phyloP scores from a whole-genome alignment of 1,284 basidiomycete genomes.

The Trichosporon sp. region DNA sequence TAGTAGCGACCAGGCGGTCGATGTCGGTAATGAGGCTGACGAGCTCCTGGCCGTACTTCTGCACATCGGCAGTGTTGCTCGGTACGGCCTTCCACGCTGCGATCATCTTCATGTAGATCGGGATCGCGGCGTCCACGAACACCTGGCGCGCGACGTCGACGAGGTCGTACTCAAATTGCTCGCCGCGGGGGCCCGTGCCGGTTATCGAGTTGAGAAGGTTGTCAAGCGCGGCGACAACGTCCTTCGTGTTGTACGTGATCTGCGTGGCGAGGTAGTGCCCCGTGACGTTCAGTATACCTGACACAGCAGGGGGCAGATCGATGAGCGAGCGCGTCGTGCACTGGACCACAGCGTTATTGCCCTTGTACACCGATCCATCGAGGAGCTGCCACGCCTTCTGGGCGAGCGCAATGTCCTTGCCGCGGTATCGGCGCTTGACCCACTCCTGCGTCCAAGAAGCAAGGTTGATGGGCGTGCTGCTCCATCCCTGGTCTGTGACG shows the following conservation, averaged over 20 bases:
- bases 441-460: slow-evolving; percentile 43
- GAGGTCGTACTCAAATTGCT: slow-evolving; percentile 48
- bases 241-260: slow-evolving; percentile 49
- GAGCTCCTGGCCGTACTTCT: slow-evolving; percentile 15
- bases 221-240: slow-evolving; percentile 47
- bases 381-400: slow-evolving; percentile 49
- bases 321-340: slow-evolving; percentile 51
- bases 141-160: slow-evolving; percentile 51
- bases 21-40: slow-evolving; percentile 45
- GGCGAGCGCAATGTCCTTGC: slow-evolving; percentile 25
- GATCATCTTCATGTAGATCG: slow-evolving; percentile 31
- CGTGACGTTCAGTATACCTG: slow-evolving; percentile 45
- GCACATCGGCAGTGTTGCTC: not conserved
- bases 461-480: slow-evolving; percentile 39
- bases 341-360: slow-evolving; percentile 42
- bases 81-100: slow-evolving; percentile 4
- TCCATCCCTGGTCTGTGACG: slow-evolving; percentile 52
- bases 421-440: slow-evolving; percentile 47
- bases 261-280: slow-evolving; percentile 45
- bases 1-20: slow-evolving; percentile 46
- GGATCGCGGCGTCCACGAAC: slow-evolving; percentile 49
- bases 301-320: slow-evolving; percentile 44
- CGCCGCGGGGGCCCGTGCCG: slow-evolving; percentile 25
- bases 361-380: slow-evolving; percentile 49
- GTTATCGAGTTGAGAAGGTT: slow-evolving; percentile 41